Evolutionary conservation across 305 asterid genomes (phyloP).

Genomic region (Solanum hybrid): DNA sequence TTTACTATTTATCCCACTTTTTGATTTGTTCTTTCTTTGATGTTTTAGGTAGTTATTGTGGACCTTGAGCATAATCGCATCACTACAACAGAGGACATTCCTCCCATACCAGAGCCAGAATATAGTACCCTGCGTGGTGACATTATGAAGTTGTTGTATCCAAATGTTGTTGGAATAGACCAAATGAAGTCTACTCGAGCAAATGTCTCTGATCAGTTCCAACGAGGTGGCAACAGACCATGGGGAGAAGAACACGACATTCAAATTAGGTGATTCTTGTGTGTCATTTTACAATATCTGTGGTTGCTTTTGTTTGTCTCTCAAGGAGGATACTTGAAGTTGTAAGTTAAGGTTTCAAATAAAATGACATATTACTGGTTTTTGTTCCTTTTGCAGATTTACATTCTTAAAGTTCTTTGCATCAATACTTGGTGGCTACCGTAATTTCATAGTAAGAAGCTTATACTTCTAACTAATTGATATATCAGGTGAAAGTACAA

Average conservation of each 20-base stretch:
- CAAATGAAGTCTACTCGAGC: conserved; percentile 56
- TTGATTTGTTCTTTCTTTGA: conserved; percentile 3
- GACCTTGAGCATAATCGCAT: conserved; percentile 90
- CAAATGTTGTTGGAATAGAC: conserved; percentile 86
- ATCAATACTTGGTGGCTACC: conserved; percentile 95
- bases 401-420: conserved; percentile 86
- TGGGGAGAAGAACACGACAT: conserved; percentile 90
- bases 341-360: neutral
- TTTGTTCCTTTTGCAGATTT: conserved; percentile 56
- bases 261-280: conserved; percentile 66
- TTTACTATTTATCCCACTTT: neutral
- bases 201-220: conserved; percentile 23
- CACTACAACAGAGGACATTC: conserved; percentile 92
- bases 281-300: neutral
- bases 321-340: neutral
- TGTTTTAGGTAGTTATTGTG: conserved; percentile 87
- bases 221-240: conserved; percentile 48
- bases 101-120: conserved; percentile 94
- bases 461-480: conserved; percentile 21
- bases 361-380: neutral
- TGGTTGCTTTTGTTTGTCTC: neutral
- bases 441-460: conserved; percentile 80
- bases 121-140: conserved; percentile 69
- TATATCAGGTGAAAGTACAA: conserved; percentile 9
- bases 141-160: conserved; percentile 59